Percentiles rank a stretch among this genome's conserved stretches.
Conservation (phyloP, 1,139 yeast species). For the Hansenula lynferdii region DNA sequence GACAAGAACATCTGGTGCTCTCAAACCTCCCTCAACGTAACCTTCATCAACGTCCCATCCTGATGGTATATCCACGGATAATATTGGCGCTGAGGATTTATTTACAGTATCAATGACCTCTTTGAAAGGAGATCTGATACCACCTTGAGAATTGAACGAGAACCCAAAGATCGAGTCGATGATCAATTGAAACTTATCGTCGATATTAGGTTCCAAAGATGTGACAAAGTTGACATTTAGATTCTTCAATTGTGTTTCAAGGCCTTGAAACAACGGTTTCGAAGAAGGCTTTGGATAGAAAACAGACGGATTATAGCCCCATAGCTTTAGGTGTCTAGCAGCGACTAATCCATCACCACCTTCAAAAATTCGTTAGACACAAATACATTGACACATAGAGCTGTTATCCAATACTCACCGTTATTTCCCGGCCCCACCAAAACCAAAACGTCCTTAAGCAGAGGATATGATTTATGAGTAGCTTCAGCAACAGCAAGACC, state of each 20-base stretch:
- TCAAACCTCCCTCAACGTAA: constrained; percentile 43
- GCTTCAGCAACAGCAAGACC: constrained; percentile 94
- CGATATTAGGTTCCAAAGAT: constrained; percentile 25
- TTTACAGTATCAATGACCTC: constrained; percentile 48
- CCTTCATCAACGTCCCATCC: constrained; percentile 97
- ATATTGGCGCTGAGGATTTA: constrained; percentile 43
- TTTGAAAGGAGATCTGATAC: constrained; percentile 70
- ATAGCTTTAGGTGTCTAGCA: constrained; percentile 78
- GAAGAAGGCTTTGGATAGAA: constrained; percentile 60
- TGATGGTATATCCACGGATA: constrained; percentile 88
- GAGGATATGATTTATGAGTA: constrained; percentile 59
- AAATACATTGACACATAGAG: not conserved
- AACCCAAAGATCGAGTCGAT: constrained; percentile 90
- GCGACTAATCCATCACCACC: constrained; percentile 96
- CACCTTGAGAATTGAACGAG: constrained; percentile 76
- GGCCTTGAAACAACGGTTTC: constrained; percentile 35
- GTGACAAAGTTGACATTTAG: constrained; percentile 38
- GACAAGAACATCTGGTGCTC: constrained; percentile 61
- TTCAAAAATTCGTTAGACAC: not conserved
- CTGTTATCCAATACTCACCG: constrained; percentile 31
- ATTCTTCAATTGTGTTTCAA: constrained; percentile 55
- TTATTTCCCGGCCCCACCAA: constrained; percentile 95
- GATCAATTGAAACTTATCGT: constrained; percentile 14
- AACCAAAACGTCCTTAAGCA: constrained; percentile 47
- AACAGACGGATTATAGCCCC: constrained; percentile 73